phyloP scores from a whole-genome alignment of 352 stramenopile genomes.

The Phytophthora palmivora region DNA sequence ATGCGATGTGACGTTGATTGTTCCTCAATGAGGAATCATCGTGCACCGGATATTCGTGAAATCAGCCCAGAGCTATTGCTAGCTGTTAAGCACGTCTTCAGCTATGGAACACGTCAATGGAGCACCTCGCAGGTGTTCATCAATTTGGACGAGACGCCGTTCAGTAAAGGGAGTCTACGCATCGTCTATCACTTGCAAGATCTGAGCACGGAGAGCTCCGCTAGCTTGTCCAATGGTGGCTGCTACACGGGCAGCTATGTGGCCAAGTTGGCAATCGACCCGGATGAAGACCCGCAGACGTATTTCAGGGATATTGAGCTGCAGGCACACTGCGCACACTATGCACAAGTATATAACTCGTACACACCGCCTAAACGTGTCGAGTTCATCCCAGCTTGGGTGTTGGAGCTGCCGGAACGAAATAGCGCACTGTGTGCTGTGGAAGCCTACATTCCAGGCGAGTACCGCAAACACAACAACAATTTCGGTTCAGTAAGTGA shows the following conservation, averaged over 20 bases:
- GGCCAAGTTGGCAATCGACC: slow-evolving; percentile 88
- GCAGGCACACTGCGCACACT: slow-evolving; percentile 86
- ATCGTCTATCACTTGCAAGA: slow-evolving; percentile 87
- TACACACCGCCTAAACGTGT: slow-evolving; percentile 85
- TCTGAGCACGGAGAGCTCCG: slow-evolving; percentile 38
- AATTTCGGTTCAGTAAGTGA: slow-evolving; percentile 89
- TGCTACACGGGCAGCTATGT: slow-evolving; percentile 69
- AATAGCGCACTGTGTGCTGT: slow-evolving; percentile 79
- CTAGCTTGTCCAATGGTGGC: slow-evolving; percentile 32
- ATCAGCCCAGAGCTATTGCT: slow-evolving; percentile 66
- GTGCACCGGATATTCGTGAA: slow-evolving; percentile 69
- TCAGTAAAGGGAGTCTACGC: slow-evolving; percentile 82
- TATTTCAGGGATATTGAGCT: slow-evolving; percentile 92
- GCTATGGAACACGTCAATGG: slow-evolving; percentile 80
- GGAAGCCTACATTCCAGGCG: slow-evolving; percentile 81
- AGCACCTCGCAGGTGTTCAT: slow-evolving; percentile 73
- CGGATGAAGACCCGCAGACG: slow-evolving; percentile 86
- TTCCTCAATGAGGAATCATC: slow-evolving; percentile 85
- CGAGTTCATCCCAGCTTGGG: slow-evolving; percentile 85
- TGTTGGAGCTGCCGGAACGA: slow-evolving; percentile 80
- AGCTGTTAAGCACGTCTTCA: slow-evolving; percentile 82
- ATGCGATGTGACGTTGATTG: slow-evolving; percentile 83
- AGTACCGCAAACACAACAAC: slow-evolving; percentile 92
- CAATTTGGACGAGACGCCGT: slow-evolving; percentile 80
- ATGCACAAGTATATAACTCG: slow-evolving; percentile 88